Conservation (phyloP, 2,329 filamentous ascomycete genomes). For the Sporothrix luriei region DNA sequence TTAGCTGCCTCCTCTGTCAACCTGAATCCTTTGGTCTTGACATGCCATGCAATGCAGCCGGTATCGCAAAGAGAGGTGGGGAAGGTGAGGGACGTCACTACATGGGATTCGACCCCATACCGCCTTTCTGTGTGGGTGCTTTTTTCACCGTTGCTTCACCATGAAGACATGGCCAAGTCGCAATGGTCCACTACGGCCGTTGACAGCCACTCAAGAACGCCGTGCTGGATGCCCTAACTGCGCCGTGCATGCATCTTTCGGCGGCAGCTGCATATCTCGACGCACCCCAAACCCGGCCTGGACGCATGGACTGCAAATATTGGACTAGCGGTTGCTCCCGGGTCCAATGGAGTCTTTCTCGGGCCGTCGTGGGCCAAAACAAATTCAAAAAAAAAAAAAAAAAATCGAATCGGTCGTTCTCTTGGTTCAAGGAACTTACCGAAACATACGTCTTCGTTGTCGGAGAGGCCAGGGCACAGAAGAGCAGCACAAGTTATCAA, state of each 20-base stretch:
- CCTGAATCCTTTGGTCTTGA: background rate
- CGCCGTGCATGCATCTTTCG: conserved; percentile 12
- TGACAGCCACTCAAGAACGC: background rate
- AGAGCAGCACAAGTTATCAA: background rate
- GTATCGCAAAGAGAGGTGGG: conserved; percentile 13
- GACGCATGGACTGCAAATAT: conserved; percentile 17
- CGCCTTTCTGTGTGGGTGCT: background rate
- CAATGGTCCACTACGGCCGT: background rate
- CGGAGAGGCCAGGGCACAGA: too few relatives aligned
- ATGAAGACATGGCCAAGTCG: background rate
- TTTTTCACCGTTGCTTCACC: conserved; percentile 9
- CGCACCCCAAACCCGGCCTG: background rate
- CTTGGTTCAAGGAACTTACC: conserved; percentile 1
- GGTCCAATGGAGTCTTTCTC: background rate
- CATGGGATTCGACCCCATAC: background rate
- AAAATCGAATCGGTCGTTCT: too few relatives aligned
- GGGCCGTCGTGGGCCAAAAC: background rate
- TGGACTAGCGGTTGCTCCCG: conserved; percentile 25
- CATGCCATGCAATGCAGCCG: background rate
- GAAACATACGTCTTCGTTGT: background rate
- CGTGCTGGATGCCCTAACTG: background rate
- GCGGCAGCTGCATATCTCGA: background rate
- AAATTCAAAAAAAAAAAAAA: too few relatives aligned
- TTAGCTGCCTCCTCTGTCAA: background rate
- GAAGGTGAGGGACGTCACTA: background rate